phyloP scores from a whole-genome alignment of 495 filamentous ascomycete species.

The Usnea hakonensis region DNA sequence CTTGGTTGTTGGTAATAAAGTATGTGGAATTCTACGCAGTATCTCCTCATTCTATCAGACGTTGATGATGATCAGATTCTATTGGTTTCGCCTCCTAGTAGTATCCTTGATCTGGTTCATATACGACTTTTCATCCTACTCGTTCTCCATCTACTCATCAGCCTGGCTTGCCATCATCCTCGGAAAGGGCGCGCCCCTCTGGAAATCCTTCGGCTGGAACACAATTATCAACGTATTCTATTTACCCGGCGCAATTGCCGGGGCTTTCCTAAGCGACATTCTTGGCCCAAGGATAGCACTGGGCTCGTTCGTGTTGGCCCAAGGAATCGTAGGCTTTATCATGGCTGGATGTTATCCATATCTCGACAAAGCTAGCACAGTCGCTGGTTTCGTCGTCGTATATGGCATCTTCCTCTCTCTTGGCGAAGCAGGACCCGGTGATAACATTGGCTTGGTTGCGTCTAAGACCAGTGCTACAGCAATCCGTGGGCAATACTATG shows the following conservation, averaged over 20 bases:
- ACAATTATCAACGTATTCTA: conserved; percentile 80
- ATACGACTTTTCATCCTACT: conserved; percentile 79
- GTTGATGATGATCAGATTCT: conserved; percentile 33
- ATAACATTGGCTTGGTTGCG: conserved; percentile 84
- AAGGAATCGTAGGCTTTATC: conserved; percentile 76
- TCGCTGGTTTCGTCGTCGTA: conserved; percentile 72
- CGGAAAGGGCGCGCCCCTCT: conserved; percentile 47
- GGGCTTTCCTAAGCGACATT: conserved; percentile 66
- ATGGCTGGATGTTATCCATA: conserved; percentile 69
- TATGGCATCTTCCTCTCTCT: conserved; percentile 72
- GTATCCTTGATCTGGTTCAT: conserved; percentile 87
- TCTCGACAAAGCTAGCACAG: conserved; percentile 52
- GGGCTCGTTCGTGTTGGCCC: conserved; percentile 54
- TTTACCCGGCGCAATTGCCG: conserved; percentile 70
- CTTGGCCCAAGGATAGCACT: conserved; percentile 69
- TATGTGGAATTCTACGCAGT: conserved; percentile 21
- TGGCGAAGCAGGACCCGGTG: conserved; percentile 79
- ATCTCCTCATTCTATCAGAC: background rate
- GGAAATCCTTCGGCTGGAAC: conserved; percentile 76
- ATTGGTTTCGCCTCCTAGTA: conserved; percentile 52
- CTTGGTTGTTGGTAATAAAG: conserved; percentile 44
- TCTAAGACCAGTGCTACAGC: conserved; percentile 83
- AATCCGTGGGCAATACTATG: conserved; percentile 87
- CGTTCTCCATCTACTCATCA: conserved; percentile 71
- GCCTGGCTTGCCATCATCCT: conserved; percentile 62